Evolutionary conservation across 2,329 filamentous ascomycete genomes (phyloP).

Genomic region (Neofusicoccum cordaticola): DNA sequence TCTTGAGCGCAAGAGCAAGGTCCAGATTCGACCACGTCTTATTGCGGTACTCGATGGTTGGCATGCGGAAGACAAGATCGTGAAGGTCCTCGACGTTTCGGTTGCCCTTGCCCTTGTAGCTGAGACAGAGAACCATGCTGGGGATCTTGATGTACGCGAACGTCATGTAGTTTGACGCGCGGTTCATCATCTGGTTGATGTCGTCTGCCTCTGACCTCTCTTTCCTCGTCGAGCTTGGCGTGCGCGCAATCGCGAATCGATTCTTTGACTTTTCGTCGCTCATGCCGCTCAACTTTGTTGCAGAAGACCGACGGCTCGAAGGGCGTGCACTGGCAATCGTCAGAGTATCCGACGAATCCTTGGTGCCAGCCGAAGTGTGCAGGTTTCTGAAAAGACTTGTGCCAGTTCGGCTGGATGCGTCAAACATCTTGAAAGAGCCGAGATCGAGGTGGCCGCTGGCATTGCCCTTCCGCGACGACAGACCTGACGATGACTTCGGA

Average conservation of each 20-base stretch:
- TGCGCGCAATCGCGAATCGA: constrained; percentile 36
- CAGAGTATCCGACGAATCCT: constrained; percentile 16
- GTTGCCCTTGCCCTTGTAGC: constrained; percentile 93
- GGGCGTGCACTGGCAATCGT: constrained; percentile 26
- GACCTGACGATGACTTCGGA: constrained; percentile 24
- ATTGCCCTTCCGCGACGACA: background rate
- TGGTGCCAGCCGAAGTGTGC: constrained; percentile 28
- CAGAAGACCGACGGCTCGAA: constrained; percentile 28
- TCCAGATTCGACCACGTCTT: constrained; percentile 99
- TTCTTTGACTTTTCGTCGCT: constrained; percentile 30
- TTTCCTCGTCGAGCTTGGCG: constrained; percentile 41
- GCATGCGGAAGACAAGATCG: constrained; percentile 94
- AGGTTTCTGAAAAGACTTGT: constrained; percentile 31
- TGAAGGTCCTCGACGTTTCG: constrained; percentile 96
- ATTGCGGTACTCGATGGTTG: constrained; percentile 92
- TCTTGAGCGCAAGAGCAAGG: constrained; percentile 86
- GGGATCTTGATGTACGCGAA: constrained; percentile 93
- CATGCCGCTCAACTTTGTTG: constrained; percentile 25
- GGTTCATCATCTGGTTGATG: constrained; percentile 91
- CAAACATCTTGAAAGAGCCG: constrained; percentile 28
- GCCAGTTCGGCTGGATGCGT: constrained; percentile 26
- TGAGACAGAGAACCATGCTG: constrained; percentile 90
- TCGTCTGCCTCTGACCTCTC: constrained; percentile 71
- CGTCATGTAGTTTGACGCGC: constrained; percentile 96
- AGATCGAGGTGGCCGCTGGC: background rate